phyloP scores from a whole-genome alignment of 345 rosid genomes.

The Syzygium jambos region DNA sequence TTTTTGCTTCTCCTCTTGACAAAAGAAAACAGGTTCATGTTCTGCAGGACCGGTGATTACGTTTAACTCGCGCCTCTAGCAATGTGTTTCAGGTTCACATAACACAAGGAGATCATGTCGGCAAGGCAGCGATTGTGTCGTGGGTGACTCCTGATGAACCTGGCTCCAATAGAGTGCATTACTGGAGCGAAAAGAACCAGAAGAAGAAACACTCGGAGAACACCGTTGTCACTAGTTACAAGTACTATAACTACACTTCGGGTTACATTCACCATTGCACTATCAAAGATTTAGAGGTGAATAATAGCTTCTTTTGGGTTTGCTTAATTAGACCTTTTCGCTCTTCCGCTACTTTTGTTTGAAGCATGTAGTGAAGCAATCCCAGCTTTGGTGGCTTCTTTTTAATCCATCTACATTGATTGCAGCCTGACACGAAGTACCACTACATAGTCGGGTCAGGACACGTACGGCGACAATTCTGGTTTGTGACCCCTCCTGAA shows the following conservation, averaged over 20 bases:
- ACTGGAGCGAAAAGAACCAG: constrained; percentile 9
- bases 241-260: constrained; percentile 30
- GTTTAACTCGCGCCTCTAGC: neutral
- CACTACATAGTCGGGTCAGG: constrained; percentile 24
- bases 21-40: neutral
- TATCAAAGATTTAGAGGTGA: constrained; percentile 24
- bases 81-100: constrained; percentile 22
- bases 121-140: constrained; percentile 35
- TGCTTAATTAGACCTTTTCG: neutral
- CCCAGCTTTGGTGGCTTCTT: neutral
- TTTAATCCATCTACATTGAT: neutral
- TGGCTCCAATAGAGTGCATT: constrained; percentile 15
- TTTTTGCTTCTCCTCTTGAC: neutral
- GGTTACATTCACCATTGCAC: constrained; percentile 44
- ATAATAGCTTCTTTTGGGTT: neutral
- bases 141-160: constrained; percentile 23
- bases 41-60: neutral
- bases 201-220: constrained; percentile 2
- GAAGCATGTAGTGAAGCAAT: neutral
- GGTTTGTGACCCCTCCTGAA: constrained; percentile 35
- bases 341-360: neutral
- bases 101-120: constrained; percentile 36
- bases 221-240: constrained; percentile 16
- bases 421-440: constrained; percentile 33
- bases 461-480: constrained; percentile 22